These are phyloP conservation scores for Pseudogymnoascus sp. DNA, from an alignment of 2,329 filamentous ascomycete species.

Conservation along the genomic window DNA sequence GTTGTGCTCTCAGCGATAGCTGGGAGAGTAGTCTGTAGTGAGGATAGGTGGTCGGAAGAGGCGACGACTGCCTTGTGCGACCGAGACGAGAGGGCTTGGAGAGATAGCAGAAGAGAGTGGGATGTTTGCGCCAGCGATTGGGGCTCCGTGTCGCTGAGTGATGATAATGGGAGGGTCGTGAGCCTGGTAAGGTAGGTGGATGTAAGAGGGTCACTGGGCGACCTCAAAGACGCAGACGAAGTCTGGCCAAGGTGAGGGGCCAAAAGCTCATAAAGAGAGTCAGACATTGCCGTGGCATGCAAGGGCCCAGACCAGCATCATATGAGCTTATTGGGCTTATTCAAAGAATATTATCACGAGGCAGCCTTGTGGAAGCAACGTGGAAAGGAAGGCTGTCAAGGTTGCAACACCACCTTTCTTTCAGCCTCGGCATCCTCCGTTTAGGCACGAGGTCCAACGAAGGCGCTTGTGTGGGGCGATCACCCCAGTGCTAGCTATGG, in stretches of 20 bases:
- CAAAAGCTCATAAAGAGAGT: conserved; percentile 69
- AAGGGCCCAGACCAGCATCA: conserved; percentile 1
- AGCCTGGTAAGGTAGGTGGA: conserved; percentile 69
- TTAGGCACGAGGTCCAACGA: conserved; percentile 2
- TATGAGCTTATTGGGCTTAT: not conserved
- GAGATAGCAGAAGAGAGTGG: conserved; percentile 70
- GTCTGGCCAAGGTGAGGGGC: conserved; percentile 49
- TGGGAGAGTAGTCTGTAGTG: conserved; percentile 65
- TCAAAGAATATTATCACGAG: conserved; percentile 3
- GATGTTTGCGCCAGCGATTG: conserved; percentile 72
- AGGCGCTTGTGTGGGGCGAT: conserved; percentile 1
- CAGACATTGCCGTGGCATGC: conserved; percentile 44
- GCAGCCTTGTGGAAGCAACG: conserved; percentile 3
- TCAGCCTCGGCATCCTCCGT: not conserved
- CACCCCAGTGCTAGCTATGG: conserved; percentile 1
- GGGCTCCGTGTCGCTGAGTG: conserved; percentile 67
- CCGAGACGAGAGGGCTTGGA: conserved; percentile 82
- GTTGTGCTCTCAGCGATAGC: conserved; percentile 56
- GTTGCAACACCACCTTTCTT: not conserved
- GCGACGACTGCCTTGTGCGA: conserved; percentile 79
- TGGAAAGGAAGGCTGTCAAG: not conserved
- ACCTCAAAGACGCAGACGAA: conserved; percentile 22
- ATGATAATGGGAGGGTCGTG: conserved; percentile 65
- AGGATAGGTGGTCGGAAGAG: conserved; percentile 70
- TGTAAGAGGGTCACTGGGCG: conserved; percentile 41